A percentile compares a stretch with the other conserved stretches of the same genome.
Conservation (phyloP, 139 green algal genomes). For the Ulvella scutata region DNA sequence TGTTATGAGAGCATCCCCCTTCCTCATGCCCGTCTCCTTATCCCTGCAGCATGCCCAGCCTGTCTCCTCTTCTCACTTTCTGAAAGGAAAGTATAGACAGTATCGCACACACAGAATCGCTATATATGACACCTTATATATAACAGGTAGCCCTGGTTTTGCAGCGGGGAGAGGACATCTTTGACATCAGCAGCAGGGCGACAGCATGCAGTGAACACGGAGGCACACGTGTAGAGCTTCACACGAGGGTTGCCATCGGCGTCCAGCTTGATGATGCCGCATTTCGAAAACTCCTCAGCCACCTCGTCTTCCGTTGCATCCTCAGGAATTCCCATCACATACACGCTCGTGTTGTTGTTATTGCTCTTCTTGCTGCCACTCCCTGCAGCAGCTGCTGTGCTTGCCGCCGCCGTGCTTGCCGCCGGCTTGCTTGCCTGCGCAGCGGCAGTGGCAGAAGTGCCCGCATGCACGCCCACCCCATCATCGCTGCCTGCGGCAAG, state of each 20-base stretch:
- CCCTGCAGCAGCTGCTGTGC: neutral
- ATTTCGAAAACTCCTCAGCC: constrained; percentile 25
- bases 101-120: neutral
- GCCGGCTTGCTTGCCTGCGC: too few relatives aligned
- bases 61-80: neutral
- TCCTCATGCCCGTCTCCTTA: constrained; percentile 41
- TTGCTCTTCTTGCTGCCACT: neutral
- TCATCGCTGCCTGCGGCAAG: too few relatives aligned
- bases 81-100: neutral
- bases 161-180: too few relatives aligned
- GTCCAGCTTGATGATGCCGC: constrained; percentile 50
- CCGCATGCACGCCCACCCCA: too few relatives aligned
- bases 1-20: constrained; percentile 79
- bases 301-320: constrained; percentile 74
- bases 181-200: too few relatives aligned
- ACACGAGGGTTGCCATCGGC: constrained; percentile 20
- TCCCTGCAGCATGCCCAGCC: constrained; percentile 19
- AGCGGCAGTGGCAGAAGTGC: too few relatives aligned
- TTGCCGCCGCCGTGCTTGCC: too few relatives aligned
- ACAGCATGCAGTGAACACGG: too few relatives aligned
- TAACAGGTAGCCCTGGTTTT: too few relatives aligned
- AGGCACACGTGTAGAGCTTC: constrained; percentile 21
- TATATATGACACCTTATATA: too few relatives aligned
- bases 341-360: constrained; percentile 75
- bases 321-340: constrained; percentile 76